A percentile compares a stretch with the other conserved stretches of the same genome.
Conservation (phyloP, 2,329 filamentous ascomycete species). For the Fusarium nanum region DNA sequence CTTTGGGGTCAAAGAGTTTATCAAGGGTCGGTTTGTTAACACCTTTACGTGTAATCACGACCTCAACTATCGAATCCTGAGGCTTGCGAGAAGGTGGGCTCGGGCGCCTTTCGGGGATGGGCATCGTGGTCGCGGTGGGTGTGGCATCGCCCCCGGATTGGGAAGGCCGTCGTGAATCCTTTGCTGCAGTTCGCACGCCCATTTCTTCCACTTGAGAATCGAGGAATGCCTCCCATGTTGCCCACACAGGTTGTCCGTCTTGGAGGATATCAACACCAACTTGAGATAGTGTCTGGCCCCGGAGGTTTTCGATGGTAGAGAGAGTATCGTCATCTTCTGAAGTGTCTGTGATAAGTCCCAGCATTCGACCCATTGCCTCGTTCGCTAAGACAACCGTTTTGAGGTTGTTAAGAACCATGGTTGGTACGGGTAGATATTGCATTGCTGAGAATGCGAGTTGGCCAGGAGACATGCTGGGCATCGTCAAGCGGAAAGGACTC, state of each 20-base stretch:
- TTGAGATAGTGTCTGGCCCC: conserved; percentile 74
- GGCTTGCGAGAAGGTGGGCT: conserved; percentile 47
- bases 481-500: conserved; percentile 55
- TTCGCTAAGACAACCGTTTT: conserved; percentile 81
- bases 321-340: conserved; percentile 55
- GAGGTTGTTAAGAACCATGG: conserved; percentile 73
- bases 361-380: conserved; percentile 76
- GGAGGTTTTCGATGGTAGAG: conserved; percentile 68
- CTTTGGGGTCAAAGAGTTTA: conserved; percentile 50
- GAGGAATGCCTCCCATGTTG: conserved; percentile 69
- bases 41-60: conserved; percentile 68
- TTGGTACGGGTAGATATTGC: conserved; percentile 78
- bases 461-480: conserved; percentile 61
- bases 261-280: conserved; percentile 80
- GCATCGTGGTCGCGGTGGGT: conserved; percentile 48
- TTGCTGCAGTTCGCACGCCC: conserved; percentile 46
- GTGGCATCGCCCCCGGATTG: conserved; percentile 51
- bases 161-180: conserved; percentile 38
- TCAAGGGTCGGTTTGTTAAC: conserved; percentile 55
- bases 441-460: conserved; percentile 74
- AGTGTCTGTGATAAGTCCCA: conserved; percentile 66
- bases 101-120: conserved; percentile 51
- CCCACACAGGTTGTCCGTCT: conserved; percentile 70
- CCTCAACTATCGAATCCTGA: conserved; percentile 74
- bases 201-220: conserved; percentile 63